Base-by-base conservation (phyloP, 306 rosid genomes). In the Prunus salicina region DNA sequence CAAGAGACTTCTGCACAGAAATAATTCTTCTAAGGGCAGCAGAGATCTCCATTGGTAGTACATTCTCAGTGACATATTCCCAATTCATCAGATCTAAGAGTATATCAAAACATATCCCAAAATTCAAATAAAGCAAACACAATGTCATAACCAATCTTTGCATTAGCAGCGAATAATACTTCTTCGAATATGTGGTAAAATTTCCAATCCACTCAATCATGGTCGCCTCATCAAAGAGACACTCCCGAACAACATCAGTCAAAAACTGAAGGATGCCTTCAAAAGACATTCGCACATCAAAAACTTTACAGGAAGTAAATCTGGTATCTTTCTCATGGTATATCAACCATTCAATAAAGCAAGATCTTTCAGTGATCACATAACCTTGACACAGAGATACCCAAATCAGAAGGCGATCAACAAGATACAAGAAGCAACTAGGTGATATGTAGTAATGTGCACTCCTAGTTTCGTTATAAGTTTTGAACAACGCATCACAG, bases 341-440 rank as follows among this genome's bases (percentile, higher is more conserved):
- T 55, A 82, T 79, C 13, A 93, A 79, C 98, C 94, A 93, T 56
- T 93, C 96, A 55, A 70, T 51, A 64, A 90, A 89, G 57, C 84
- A 83, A 52, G 94, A 82, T 70, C 83, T 85, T 43, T 93, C 77
- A 22, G 91, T 82, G 78, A 87, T 62, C 25, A 84, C 77, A 68
- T 65, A 71, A 20, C 90, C 89, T 2, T 30, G 75, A 46, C 14
- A 64, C 64, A 68, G 9, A 15, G 81, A 79, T 53, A 83, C 79
- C 61, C 73, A 75, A 6, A 87, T 74, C 64, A 93, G 55, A 65
- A 93, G 84, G 67, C 87, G 93, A 71, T 93, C 98, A 32, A 89
- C 68, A 28, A 90, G 94, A 78, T 91, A 88, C 67, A 93, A 61
- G 74, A 90, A 90, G 84, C 89, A 89, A 64, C 70, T 64, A 1